Conservation (phyloP, 768 basidiomycete species). For the Omphalotus guepiniiformis region DNA sequence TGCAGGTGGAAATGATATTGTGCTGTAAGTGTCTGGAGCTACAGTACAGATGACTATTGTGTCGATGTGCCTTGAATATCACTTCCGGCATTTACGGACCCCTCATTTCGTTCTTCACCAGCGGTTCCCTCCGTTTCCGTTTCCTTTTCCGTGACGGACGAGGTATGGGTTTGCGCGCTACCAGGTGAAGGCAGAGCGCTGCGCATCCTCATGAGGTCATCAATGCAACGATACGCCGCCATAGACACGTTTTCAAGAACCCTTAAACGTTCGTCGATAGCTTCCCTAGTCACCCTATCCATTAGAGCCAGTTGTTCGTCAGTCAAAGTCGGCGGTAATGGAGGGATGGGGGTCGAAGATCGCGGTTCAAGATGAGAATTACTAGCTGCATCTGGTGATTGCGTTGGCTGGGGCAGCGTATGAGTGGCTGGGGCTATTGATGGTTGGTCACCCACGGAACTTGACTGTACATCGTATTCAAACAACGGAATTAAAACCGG, state of each 20-base stretch:
- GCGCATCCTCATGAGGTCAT: constrained; percentile 72
- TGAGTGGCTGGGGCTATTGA: no score
- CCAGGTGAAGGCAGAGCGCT: constrained; percentile 55
- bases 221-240: constrained; percentile 68
- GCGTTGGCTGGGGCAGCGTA: no score
- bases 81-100: no score
- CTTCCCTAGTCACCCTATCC: constrained; percentile 68
- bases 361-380: not conserved
- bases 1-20: no score
- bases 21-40: no score
- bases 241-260: constrained; percentile 76
- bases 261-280: constrained; percentile 79
- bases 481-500: constrained; percentile 38
- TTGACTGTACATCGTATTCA: constrained; percentile 21
- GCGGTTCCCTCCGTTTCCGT: no score
- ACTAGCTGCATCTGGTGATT: no score
- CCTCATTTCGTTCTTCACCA: no score
- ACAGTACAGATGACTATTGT: no score
- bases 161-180: not conserved
- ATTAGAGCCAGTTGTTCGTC: constrained; percentile 62
- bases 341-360: constrained; percentile 16
- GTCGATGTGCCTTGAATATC: no score
- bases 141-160: not conserved
- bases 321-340: constrained; percentile 45
- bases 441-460: no score